Conservation (phyloP, 2,329 filamentous ascomycete genomes). For the Ophiocordyceps unilateralis region DNA sequence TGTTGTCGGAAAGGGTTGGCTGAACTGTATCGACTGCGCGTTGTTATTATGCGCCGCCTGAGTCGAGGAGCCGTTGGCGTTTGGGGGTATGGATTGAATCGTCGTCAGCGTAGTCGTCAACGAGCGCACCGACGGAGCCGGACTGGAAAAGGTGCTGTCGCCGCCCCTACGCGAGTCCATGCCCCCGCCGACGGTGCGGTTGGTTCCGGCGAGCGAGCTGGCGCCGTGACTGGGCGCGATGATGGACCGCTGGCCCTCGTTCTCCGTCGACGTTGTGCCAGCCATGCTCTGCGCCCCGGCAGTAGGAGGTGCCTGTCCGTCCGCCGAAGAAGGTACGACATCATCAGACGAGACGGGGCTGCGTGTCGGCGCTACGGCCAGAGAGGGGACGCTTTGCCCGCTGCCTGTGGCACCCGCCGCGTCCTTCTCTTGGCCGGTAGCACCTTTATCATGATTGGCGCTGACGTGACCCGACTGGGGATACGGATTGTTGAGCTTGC, state of each 20-base stretch:
- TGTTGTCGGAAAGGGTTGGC: constrained; percentile 42
- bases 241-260: constrained; percentile 58
- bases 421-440: constrained; percentile 9
- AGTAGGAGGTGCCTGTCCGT: constrained; percentile 38
- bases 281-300: constrained; percentile 56
- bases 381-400: constrained; percentile 30
- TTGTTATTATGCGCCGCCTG: constrained; percentile 18
- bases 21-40: constrained; percentile 40
- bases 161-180: constrained; percentile 52
- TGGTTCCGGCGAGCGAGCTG: constrained; percentile 55
- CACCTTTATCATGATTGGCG: constrained; percentile 8
- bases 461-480: constrained; percentile 54
- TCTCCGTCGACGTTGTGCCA: constrained; percentile 70
- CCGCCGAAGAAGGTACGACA: constrained; percentile 43
- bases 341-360: constrained; percentile 37
- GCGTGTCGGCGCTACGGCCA: constrained; percentile 37
- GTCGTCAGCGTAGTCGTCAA: constrained; percentile 73
- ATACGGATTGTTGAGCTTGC: constrained; percentile 77
- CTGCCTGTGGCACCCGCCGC: constrained; percentile 8
- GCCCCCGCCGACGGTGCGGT: constrained; percentile 48
- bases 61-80: constrained; percentile 21
- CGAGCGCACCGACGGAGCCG: constrained; percentile 63
- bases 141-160: constrained; percentile 66
- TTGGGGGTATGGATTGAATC: constrained; percentile 57
- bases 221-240: constrained; percentile 56